These are phyloP conservation scores for Citrus maxima DNA, from an alignment of 345 rosid genomes.

Conservation along the genomic window DNA sequence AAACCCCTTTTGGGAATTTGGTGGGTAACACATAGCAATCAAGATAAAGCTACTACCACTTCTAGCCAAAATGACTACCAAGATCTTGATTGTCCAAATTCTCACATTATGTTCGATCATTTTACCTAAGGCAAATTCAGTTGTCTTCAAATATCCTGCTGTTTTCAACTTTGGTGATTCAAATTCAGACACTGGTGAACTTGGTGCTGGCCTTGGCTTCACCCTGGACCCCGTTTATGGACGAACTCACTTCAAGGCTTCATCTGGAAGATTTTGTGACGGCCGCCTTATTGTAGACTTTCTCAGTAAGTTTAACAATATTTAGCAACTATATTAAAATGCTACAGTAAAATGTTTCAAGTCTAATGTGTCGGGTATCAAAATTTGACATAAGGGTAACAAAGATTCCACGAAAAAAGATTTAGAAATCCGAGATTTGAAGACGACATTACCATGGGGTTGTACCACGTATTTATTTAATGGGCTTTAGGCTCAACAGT, in stretches of 20 bases:
- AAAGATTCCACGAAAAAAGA: too few relatives aligned
- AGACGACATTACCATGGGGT: not conserved
- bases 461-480: too few relatives aligned
- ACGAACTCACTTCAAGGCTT: constrained; percentile 37
- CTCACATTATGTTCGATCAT: constrained; percentile 6
- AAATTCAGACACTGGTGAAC: constrained; percentile 64
- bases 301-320: constrained; percentile 1
- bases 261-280: constrained; percentile 61
- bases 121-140: constrained; percentile 17
- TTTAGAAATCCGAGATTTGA: not conserved
- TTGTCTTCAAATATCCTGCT: constrained; percentile 40
- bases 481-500: too few relatives aligned
- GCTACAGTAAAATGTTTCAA: not conserved
- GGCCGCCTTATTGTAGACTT: constrained; percentile 60
- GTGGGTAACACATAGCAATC: not conserved
- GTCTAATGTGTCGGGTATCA: too few relatives aligned
- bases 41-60: not conserved
- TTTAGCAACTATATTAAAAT: not conserved
- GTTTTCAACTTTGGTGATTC: constrained; percentile 79
- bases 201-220: constrained; percentile 47
- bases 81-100: not conserved
- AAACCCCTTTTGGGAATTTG: not conserved
- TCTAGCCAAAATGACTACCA: constrained; percentile 17
- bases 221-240: constrained; percentile 46
- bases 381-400: too few relatives aligned